A percentile compares a stretch with the other conserved stretches of the same genome.
Conservation (phyloP, 73 alveolate genomes). For the Paramecium biaurelia region DNA sequence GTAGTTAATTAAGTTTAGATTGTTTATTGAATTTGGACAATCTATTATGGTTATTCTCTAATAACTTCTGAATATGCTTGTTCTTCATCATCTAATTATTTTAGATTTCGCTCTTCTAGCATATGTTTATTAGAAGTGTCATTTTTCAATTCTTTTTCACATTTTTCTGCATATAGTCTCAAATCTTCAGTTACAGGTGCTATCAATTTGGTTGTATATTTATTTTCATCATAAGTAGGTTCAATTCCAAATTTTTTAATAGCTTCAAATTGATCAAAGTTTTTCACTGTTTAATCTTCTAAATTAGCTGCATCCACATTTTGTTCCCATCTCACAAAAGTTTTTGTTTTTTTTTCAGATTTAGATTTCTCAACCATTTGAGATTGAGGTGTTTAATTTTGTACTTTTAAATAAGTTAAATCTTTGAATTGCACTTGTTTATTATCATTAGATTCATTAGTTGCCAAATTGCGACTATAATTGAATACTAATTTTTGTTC, state of each 20-base stretch:
- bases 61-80: neutral
- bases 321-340: constrained; percentile 21
- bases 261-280: constrained; percentile 48
- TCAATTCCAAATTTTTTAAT: constrained; percentile 31
- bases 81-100: constrained; percentile 34
- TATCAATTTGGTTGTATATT: neutral
- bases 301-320: neutral
- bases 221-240: neutral
- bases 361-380: neutral
- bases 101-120: constrained; percentile 37
- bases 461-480: neutral
- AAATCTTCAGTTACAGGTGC: constrained; percentile 8
- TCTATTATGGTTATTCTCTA: neutral
- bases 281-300: neutral
- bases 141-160: constrained; percentile 11
- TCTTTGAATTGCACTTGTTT: constrained; percentile 10
- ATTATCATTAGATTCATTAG: neutral
- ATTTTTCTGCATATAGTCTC: constrained; percentile 20
- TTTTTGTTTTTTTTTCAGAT: constrained; percentile 13
- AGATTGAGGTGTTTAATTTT: neutral
- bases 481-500: neutral
- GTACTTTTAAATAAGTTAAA: neutral
- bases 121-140: constrained; percentile 26
- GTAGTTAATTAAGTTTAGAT: neutral
- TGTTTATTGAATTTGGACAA: neutral